phyloP scores from a whole-genome alignment of 495 filamentous ascomycete species.

The Annulohypoxylon moriforme region DNA sequence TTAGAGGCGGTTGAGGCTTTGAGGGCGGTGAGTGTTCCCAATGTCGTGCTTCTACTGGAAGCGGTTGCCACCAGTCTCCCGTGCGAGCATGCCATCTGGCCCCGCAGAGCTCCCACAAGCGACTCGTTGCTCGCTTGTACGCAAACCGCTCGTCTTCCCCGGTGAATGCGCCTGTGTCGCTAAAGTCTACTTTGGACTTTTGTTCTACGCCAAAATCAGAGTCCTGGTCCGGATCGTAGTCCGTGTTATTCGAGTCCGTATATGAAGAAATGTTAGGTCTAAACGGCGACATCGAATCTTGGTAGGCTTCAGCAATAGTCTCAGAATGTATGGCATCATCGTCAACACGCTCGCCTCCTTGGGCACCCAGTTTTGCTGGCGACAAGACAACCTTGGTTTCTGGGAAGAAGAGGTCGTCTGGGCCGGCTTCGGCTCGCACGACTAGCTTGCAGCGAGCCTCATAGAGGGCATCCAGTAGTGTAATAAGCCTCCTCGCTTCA shows the following conservation, averaged over 20 bases:
- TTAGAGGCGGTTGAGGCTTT: slow-evolving; percentile 28
- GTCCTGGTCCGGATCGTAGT: slow-evolving; percentile 61
- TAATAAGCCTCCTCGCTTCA: slow-evolving; percentile 77
- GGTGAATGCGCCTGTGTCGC: slow-evolving; percentile 67
- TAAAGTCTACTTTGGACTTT: slow-evolving; percentile 62
- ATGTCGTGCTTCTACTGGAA: slow-evolving; percentile 65
- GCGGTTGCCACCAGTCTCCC: slow-evolving; percentile 73
- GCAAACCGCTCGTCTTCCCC: slow-evolving; percentile 81
- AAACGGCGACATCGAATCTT: slow-evolving; percentile 75
- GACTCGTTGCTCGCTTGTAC: slow-evolving; percentile 72
- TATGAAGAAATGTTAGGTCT: slow-evolving; percentile 75
- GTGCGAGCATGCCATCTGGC: slow-evolving; percentile 69
- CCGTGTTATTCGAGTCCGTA: slow-evolving; percentile 51
- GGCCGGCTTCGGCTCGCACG: slow-evolving; percentile 65
- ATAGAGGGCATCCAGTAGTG: slow-evolving; percentile 76
- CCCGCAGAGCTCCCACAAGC: slow-evolving; percentile 78
- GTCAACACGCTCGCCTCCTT: slow-evolving; percentile 43
- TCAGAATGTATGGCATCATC: slow-evolving; percentile 71
- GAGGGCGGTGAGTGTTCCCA: slow-evolving; percentile 63
- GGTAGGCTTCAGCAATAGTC: slow-evolving; percentile 75
- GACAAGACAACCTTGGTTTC: slow-evolving; percentile 49
- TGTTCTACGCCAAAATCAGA: slow-evolving; percentile 54
- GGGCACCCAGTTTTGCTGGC: slow-evolving; percentile 2
- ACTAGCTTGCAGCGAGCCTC: slow-evolving; percentile 74
- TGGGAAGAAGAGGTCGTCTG: slow-evolving; percentile 77